phyloP scores from a whole-genome alignment of 2,329 filamentous ascomycete genomes.

The Lizonia empirigonia region DNA sequence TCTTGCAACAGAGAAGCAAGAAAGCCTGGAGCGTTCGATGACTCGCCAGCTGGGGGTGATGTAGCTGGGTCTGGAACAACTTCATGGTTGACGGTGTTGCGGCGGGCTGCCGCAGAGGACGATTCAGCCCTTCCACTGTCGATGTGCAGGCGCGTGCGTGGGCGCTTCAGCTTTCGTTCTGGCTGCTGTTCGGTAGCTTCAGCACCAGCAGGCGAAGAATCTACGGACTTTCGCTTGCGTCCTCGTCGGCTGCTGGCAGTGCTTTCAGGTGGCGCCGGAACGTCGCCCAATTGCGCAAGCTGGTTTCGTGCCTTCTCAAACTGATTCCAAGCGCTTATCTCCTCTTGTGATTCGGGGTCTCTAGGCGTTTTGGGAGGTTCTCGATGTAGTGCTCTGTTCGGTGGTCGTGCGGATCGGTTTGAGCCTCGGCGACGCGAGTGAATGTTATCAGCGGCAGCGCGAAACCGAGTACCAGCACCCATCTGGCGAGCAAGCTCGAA shows the following conservation, averaged over 20 bases:
- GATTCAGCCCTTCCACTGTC: conserved; percentile 56
- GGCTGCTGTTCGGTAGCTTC: conserved; percentile 65
- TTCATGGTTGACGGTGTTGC: conserved; percentile 33
- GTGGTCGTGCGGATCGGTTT: conserved; percentile 49
- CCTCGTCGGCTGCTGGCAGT: conserved; percentile 49
- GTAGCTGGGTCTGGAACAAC: conserved; percentile 19
- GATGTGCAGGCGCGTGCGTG: conserved; percentile 73
- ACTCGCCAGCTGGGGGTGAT: conserved; percentile 33
- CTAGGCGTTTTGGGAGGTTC: conserved; percentile 53
- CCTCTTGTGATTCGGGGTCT: conserved; percentile 76
- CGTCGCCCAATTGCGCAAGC: conserved; percentile 37
- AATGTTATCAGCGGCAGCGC: conserved; percentile 67
- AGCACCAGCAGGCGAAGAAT: conserved; percentile 71
- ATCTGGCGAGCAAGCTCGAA: conserved; percentile 81
- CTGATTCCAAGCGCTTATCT: conserved; percentile 85
- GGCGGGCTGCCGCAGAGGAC: conserved; percentile 38
- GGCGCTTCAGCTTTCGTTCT: conserved; percentile 84
- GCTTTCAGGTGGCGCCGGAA: conserved; percentile 27
- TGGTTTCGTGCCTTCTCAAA: conserved; percentile 81
- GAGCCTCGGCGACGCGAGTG: conserved; percentile 46
- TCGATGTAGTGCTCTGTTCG: conserved; percentile 39
- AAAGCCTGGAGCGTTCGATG: conserved; percentile 69
- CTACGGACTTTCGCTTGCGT: conserved; percentile 81
- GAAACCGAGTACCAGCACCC: conserved; percentile 75
- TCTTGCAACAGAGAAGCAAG: conserved; percentile 86